Evolutionary conservation across 208 protist species (phyloP).

Genomic region (Trypanosoma grayi): DNA sequence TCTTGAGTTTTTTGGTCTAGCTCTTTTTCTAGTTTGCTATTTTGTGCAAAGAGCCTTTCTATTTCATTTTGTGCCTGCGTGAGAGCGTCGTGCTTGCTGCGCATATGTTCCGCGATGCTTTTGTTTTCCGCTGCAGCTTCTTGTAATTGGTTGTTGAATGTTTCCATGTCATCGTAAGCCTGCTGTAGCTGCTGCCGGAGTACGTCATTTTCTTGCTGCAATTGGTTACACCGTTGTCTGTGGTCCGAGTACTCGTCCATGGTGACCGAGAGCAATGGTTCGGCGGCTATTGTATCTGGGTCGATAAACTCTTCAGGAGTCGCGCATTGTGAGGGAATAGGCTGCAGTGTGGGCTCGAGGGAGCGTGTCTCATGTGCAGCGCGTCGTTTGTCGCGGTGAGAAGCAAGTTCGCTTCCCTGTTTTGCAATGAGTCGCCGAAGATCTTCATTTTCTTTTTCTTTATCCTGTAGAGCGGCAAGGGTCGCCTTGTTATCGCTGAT

Average conservation of each 20-base stretch:
- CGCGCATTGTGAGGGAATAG: neutral
- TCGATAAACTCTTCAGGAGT: neutral
- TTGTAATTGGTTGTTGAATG: constrained; percentile 2
- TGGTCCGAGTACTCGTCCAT: constrained; percentile 32
- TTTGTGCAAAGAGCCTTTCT: neutral
- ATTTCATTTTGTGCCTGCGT: constrained; percentile 5
- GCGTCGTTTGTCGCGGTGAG: constrained; percentile 24
- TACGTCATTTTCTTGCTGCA: constrained; percentile 26
- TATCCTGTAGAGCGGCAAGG: neutral
- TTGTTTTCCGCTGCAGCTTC: constrained; percentile 6
- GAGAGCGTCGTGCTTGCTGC: neutral
- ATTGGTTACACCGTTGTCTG: constrained; percentile 10
- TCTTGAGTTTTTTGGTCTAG: constrained; percentile 20
- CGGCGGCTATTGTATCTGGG: constrained; percentile 1
- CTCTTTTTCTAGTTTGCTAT: constrained; percentile 19
- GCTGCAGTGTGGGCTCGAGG: constrained; percentile 22
- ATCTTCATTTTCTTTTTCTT: neutral
- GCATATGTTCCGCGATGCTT: constrained; percentile 18
- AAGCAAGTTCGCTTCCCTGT: constrained; percentile 18
- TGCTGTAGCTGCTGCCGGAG: constrained; percentile 25
- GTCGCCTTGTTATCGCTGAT: constrained; percentile 18
- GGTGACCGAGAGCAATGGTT: constrained; percentile 29
- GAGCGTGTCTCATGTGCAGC: constrained; percentile 22
- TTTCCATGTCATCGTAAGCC: constrained; percentile 15
- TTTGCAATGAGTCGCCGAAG: constrained; percentile 1